Conservation (phyloP, 1,139 yeast species). For the Barnettozyma hawaiiensis region DNA sequence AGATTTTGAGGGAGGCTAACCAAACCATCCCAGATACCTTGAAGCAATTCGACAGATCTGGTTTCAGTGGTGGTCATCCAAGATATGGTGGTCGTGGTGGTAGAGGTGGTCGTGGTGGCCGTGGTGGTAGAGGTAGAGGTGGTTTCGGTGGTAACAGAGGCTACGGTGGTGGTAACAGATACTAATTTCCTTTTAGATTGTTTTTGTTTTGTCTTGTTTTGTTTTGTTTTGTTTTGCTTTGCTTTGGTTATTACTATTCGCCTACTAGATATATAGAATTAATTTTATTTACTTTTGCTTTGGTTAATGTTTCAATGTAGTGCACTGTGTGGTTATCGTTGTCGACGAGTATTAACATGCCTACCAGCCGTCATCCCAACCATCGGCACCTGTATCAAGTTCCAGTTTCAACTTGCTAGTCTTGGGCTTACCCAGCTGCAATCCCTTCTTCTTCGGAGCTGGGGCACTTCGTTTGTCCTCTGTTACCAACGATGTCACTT, state of each 20-base stretch:
- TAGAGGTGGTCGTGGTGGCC: constrained; percentile 42
- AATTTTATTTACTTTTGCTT: neutral
- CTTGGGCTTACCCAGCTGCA: constrained; percentile 23
- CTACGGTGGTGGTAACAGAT: constrained; percentile 19
- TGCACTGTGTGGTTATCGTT: too few relatives aligned
- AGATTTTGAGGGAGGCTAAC: constrained; percentile 92
- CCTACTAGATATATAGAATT: neutral
- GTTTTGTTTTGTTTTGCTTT: neutral
- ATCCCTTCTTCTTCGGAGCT: constrained; percentile 15
- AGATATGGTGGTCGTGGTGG: constrained; percentile 42
- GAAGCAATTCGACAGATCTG: constrained; percentile 39
- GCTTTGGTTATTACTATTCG: neutral
- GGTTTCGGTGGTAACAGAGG: constrained; percentile 24
- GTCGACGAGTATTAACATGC: too few relatives aligned
- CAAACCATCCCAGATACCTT: constrained; percentile 74
- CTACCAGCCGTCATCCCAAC: constrained; percentile 54
- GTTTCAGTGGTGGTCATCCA: constrained; percentile 55
- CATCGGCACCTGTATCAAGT: constrained; percentile 41
- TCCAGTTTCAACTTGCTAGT: constrained; percentile 23
- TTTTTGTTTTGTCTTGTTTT: too few relatives aligned
- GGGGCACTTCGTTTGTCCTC: constrained; percentile 4
- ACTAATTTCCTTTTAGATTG: constrained; percentile 3
- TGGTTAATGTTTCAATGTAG: neutral
- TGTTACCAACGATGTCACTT: constrained; percentile 19
- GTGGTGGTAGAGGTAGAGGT: constrained; percentile 41